phyloP scores from a whole-genome alignment of 228 moss, liverwort and hornwort species.

The Sphagnum magellanicum region DNA sequence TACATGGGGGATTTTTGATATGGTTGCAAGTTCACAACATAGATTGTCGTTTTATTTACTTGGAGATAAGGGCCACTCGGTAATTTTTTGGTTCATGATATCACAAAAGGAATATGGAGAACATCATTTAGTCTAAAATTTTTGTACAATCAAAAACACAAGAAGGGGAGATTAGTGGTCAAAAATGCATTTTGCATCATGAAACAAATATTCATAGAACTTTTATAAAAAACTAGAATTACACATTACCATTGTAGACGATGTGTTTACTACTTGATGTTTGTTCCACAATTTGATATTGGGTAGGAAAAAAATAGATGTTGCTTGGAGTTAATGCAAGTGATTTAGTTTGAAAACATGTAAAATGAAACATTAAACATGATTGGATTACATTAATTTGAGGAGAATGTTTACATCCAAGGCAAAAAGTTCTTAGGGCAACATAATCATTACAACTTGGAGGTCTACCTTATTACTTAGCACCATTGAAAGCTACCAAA shows the following conservation, averaged over 20 bases:
- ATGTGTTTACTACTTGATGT: too few relatives aligned
- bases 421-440: not conserved
- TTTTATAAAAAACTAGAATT: too few relatives aligned
- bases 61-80: not conserved
- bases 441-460: not conserved
- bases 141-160: not conserved
- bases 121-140: not conserved
- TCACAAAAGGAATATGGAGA: not conserved
- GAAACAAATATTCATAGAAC: not conserved
- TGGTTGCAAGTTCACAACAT: not conserved
- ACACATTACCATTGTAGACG: too few relatives aligned
- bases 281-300: too few relatives aligned
- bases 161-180: not conserved
- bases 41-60: not conserved
- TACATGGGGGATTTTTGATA: not conserved
- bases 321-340: too few relatives aligned
- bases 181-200: not conserved
- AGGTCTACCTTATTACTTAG: too few relatives aligned
- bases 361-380: not conserved
- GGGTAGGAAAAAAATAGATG: too few relatives aligned
- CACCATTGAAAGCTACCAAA: too few relatives aligned
- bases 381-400: not conserved
- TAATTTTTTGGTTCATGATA: not conserved
- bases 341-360: not conserved
- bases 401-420: not conserved